Evolutionary conservation across 495 filamentous ascomycete genomes (phyloP).

Genomic region (Daldinia bambusicola): DNA sequence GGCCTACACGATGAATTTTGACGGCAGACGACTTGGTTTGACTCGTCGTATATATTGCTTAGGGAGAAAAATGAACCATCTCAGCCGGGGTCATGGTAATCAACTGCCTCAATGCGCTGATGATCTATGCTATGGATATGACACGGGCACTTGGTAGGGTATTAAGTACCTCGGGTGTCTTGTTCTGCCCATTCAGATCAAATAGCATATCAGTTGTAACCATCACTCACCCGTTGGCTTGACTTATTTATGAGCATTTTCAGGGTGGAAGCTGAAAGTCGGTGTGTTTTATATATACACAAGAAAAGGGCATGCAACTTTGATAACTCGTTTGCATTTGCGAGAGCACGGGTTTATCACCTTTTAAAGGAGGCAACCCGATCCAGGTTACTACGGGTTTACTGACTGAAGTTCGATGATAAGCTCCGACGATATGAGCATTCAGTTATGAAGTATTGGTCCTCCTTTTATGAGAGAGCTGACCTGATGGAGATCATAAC

Average conservation of each 20-base stretch:
- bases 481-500: background rate
- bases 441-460: background rate
- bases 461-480: background rate
- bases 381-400: background rate
- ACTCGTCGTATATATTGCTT: conserved; percentile 20
- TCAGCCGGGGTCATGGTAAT: conserved; percentile 8
- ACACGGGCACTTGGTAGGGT: conserved; percentile 20
- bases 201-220: conserved; percentile 9
- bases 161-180: conserved; percentile 20
- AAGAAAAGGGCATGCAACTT: background rate
- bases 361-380: background rate
- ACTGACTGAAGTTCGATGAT: background rate
- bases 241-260: background rate
- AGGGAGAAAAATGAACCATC: conserved; percentile 16
- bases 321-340: conserved; percentile 1
- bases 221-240: background rate
- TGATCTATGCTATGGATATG: conserved; percentile 19
- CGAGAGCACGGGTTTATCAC: background rate
- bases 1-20: conserved; percentile 15
- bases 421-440: conserved; percentile 3
- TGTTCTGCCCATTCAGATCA: conserved; percentile 25
- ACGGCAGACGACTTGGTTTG: conserved; percentile 7
- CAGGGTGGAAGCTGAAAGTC: background rate
- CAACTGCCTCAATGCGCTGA: conserved; percentile 12
- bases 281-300: background rate